A percentile compares a stretch with the other conserved stretches of the same genome.
phyloP scores from a whole-genome alignment of 108 stramenopile genomes.

The Hondaea fermentalgiana region DNA sequence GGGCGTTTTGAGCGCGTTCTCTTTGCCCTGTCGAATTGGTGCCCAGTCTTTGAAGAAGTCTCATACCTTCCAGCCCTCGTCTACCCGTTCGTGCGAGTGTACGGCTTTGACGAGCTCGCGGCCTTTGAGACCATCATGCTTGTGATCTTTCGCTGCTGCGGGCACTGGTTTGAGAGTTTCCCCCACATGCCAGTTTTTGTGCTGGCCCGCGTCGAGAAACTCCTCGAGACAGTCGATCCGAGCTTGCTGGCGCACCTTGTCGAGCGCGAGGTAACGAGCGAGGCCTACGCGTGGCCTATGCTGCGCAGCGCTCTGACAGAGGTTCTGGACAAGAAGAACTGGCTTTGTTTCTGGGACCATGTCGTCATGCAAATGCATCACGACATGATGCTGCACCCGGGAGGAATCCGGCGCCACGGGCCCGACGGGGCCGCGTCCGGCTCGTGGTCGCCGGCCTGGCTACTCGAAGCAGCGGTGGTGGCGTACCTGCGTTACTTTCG shows the following conservation, averaged over 20 bases:
- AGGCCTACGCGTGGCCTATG: conserved; percentile 21
- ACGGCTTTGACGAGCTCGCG: conserved; percentile 25
- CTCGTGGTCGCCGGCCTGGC: not conserved
- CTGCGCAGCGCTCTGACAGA: conserved; percentile 25
- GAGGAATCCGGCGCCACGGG: too few relatives aligned
- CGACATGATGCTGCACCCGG: not conserved
- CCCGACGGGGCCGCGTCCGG: not conserved
- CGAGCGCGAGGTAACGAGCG: not conserved
- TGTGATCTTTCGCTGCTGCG: conserved; percentile 24
- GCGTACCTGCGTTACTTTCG: conserved; percentile 14
- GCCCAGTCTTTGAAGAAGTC: conserved; percentile 25
- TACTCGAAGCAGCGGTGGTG: not conserved
- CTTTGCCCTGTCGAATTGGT: conserved; percentile 26
- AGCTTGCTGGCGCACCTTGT: conserved; percentile 17
- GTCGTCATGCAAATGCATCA: conserved; percentile 4
- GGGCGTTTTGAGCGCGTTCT: conserved; percentile 19
- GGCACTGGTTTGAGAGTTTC: conserved; percentile 23
- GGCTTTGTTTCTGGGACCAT: conserved; percentile 31
- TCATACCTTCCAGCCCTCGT: conserved; percentile 33
- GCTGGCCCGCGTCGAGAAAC: not conserved
- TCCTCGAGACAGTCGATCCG: conserved; percentile 11
- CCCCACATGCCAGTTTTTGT: conserved; percentile 33
- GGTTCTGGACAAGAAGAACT: conserved; percentile 8
- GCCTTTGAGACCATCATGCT: conserved; percentile 33
- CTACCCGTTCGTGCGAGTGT: conserved; percentile 32